Conservation (phyloP, 2,329 filamentous ascomycete species). For the Trichophaea hybrida region DNA sequence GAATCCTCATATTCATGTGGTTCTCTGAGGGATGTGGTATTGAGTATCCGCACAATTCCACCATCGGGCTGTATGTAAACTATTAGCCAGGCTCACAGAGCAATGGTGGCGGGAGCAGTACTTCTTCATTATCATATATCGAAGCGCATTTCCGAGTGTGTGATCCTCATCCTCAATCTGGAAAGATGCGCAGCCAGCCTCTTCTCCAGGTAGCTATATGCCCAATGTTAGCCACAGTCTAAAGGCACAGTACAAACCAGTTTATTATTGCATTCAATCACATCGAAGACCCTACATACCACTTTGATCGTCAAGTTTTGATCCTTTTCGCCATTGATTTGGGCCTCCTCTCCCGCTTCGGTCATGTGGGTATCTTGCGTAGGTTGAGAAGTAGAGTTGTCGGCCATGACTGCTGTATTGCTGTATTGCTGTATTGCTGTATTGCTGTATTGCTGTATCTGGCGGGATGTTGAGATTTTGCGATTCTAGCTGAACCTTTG, state of each 20-base stretch:
- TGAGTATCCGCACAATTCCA: constrained; percentile 96
- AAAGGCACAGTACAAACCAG: background rate
- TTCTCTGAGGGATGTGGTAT: constrained; percentile 92
- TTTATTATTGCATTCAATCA: background rate
- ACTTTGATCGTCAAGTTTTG: background rate
- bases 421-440: background rate
- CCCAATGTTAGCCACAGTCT: background rate
- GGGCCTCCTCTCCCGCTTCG: background rate
- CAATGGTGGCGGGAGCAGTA: constrained; percentile 35
- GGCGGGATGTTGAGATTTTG: background rate
- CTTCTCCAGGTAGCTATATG: constrained; percentile 18
- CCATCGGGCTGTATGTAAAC: constrained; percentile 53
- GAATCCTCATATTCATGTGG: constrained; percentile 94
- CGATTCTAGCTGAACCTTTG: background rate
- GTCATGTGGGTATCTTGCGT: background rate
- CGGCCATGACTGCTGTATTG: background rate
- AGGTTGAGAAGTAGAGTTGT: background rate
- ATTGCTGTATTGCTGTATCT: background rate
- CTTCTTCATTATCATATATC: constrained; percentile 99
- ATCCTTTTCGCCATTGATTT: background rate
- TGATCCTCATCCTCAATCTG: constrained; percentile 90
- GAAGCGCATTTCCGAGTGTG: constrained; percentile 82
- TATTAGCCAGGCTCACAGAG: background rate
- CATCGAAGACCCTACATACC: background rate
- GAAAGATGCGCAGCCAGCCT: constrained; percentile 82